Evolutionary conservation across 805 yeast genomes (phyloP).

Genomic region (Blastobotrys attinorum): DNA sequence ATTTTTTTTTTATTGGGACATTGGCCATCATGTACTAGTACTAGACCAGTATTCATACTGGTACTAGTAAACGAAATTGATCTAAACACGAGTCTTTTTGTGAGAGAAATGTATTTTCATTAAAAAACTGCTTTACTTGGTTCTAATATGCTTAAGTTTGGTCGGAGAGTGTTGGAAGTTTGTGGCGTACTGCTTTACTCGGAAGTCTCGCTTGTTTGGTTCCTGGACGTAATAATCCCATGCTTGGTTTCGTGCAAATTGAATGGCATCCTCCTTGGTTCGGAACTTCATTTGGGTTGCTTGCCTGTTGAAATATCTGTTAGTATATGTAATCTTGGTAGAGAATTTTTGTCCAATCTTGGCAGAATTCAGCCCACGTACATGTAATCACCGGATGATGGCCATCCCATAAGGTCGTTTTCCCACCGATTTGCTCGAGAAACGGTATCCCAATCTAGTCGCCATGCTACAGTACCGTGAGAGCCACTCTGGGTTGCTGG

Average conservation of each 20-base stretch:
- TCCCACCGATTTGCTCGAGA: conserved; percentile 81
- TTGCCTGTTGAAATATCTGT: conserved; percentile 29
- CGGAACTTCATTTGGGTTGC: conserved; percentile 69
- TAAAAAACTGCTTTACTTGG: conserved; percentile 60
- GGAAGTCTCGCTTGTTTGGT: conserved; percentile 66
- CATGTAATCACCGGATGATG: conserved; percentile 70
- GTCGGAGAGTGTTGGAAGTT: conserved; percentile 65
- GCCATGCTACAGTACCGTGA: conserved; percentile 46
- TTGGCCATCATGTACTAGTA: no score
- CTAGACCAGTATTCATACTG: no score
- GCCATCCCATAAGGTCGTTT: conserved; percentile 81
- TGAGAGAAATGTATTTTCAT: no score
- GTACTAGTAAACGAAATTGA: no score
- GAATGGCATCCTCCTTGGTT: conserved; percentile 65
- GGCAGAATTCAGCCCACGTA: background rate
- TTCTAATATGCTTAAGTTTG: conserved; percentile 71
- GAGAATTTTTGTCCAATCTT: background rate
- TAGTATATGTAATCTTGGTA: background rate
- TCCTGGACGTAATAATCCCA: conserved; percentile 80
- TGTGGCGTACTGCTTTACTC: conserved; percentile 63
- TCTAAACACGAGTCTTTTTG: no score
- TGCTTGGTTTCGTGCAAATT: conserved; percentile 76
- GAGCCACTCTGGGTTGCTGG: conserved; percentile 75
- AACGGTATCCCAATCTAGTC: conserved; percentile 74
- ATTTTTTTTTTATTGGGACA: no score